These are phyloP conservation scores for Ceratonia siliqua DNA, from an alignment of 306 rosid genomes.

Conservation along the genomic window DNA sequence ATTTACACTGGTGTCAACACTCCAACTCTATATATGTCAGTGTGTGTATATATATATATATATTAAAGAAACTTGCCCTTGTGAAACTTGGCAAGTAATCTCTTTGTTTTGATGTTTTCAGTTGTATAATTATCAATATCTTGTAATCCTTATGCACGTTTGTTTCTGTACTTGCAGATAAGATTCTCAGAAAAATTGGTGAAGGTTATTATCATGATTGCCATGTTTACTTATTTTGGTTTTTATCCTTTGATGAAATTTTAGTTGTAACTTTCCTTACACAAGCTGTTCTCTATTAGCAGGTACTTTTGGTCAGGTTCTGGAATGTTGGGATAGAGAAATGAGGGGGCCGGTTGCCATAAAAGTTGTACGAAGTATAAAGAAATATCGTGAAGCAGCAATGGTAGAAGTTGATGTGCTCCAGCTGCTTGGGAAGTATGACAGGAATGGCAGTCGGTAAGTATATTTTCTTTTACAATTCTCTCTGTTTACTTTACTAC, in stretches of 20 bases:
- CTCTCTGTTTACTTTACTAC: not conserved
- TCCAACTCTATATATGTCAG: too few relatives aligned
- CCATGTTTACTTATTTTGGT: not conserved
- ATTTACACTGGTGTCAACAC: not conserved
- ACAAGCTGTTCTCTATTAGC: constrained; percentile 5
- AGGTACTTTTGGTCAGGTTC: constrained; percentile 77
- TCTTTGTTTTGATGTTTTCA: not conserved
- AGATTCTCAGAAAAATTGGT: constrained; percentile 66
- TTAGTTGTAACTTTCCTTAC: not conserved
- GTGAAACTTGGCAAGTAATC: not conserved
- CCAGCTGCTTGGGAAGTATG: constrained; percentile 68
- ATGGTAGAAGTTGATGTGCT: constrained; percentile 76
- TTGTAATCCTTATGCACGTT: not conserved
- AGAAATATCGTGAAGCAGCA: constrained; percentile 75
- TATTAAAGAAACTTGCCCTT: not conserved
- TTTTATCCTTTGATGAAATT: not conserved
- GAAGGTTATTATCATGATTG: constrained; percentile 40
- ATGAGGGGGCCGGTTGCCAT: constrained; percentile 66
- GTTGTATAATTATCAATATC: not conserved
- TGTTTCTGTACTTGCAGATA: constrained; percentile 48
- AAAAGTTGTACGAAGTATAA: constrained; percentile 68
- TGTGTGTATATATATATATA: too few relatives aligned
- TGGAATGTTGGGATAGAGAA: constrained; percentile 83
- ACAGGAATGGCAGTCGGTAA: constrained; percentile 67
- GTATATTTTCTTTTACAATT: not conserved